Percentiles rank a stretch among this genome's conserved stretches.
Evolutionary conservation across 345 rosid species (phyloP).

Genomic region (Melaleuca alternifolia): DNA sequence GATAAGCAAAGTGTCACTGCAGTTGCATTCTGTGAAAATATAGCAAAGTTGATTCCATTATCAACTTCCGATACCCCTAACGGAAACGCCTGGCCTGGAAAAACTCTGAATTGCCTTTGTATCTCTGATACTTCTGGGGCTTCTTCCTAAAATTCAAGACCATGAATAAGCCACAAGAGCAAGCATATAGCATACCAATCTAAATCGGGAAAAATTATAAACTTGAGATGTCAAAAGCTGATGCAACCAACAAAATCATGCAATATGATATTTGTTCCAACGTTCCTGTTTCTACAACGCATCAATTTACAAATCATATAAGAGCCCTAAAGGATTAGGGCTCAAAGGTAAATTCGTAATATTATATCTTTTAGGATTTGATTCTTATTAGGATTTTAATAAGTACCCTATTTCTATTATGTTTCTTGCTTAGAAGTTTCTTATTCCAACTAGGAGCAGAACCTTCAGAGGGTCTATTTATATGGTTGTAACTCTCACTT

Average conservation of each 20-base stretch:
- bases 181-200: background rate
- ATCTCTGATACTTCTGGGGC: slow-evolving; percentile 27
- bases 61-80: slow-evolving; percentile 72
- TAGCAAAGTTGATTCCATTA: slow-evolving; percentile 72
- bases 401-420: background rate
- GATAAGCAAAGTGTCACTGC: slow-evolving; percentile 72
- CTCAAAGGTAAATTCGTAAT: background rate
- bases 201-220: background rate
- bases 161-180: background rate
- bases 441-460: background rate
- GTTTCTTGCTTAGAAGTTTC: background rate
- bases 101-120: slow-evolving; percentile 26
- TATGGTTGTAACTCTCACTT: background rate
- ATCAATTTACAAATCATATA: background rate
- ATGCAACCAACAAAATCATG: background rate
- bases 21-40: slow-evolving; percentile 78
- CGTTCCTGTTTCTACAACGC: background rate
- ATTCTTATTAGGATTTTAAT: background rate
- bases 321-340: background rate
- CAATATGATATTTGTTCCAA: background rate
- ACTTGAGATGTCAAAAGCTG: background rate
- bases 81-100: slow-evolving; percentile 68
- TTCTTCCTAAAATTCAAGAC: slow-evolving; percentile 36
- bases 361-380: background rate
- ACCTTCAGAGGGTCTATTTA: background rate